Base-by-base conservation (phyloP, 768 basidiomycete genomes). In the Mycena leptocephala region DNA sequence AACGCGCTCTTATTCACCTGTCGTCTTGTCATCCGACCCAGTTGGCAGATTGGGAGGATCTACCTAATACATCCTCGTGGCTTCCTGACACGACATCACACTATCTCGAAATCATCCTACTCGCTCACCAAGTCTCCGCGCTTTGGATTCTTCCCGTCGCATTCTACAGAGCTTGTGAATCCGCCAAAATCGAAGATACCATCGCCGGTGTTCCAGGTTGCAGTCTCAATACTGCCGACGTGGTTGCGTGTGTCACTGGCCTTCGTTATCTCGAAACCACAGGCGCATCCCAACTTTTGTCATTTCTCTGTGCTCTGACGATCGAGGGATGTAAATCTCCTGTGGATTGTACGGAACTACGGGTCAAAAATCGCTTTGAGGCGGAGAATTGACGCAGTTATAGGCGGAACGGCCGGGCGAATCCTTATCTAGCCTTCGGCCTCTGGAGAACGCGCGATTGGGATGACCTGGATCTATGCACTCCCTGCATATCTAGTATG, bases 121-220 rank as follows among this genome's bases (percentile, higher is more conserved):
- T 70, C 10, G 68, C 68, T 3, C 68, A 55, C 14, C 68, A 58
- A 32, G 32, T 37, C 1, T 70, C 68, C 6, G 39, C 56, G 13
- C 24, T 56, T 7, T 70, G 68, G 68, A 39, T 70, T 14, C 68
- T 70, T 14, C 68, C 68, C 13, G 28, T n/a, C 11, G 68, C 48
- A 3, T 70, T 70, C 28, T 59, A 70, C 43, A 20, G 55, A 2
- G 39, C 24, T 41, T 70, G 39, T 30, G 55, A 53, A 11, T 9
- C 9, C 10, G 22, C 22, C 2, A 24, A 16, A 18, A 11, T n/a
- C 4, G 6, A 32, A 2, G 28, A 46, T 2, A 64, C 46, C 11
- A 64, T 64, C 16, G 46, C 16, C 11, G 62, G 62, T n/a, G 4
- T 51, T n/a, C 22, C 8, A 51, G 48, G 48, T 24, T n/a, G 22